Evolutionary conservation across 352 stramenopile species (phyloP).

Genomic region (Phytopythium boreale): DNA sequence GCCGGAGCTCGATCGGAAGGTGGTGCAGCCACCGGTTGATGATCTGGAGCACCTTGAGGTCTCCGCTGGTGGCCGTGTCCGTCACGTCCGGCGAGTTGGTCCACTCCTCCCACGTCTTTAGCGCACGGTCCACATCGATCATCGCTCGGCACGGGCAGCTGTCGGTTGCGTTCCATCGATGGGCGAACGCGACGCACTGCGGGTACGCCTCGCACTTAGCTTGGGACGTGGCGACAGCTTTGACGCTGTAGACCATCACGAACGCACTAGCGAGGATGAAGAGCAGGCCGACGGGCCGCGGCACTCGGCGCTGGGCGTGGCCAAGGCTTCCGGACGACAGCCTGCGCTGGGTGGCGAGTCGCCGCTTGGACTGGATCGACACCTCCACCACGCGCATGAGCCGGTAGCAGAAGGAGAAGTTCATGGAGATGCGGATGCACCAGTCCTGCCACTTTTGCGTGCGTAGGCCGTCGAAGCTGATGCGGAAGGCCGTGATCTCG

Average conservation of each 20-base stretch:
- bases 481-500: constrained; percentile 21
- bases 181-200: constrained; percentile 22
- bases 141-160: constrained; percentile 23
- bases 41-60: constrained; percentile 9
- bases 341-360: constrained; percentile 1
- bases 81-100: constrained; percentile 3
- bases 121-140: constrained; percentile 15
- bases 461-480: constrained; percentile 28
- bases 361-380: constrained; percentile 5
- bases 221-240: constrained; percentile 12
- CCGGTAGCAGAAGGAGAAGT: constrained; percentile 30
- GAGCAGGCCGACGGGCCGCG: constrained; percentile 7
- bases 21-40: constrained; percentile 5
- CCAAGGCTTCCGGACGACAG: not conserved
- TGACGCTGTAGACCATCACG: constrained; percentile 15
- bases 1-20: not conserved
- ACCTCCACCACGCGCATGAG: constrained; percentile 24
- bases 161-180: constrained; percentile 8
- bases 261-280: constrained; percentile 12
- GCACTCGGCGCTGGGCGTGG: constrained; percentile 5
- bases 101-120: constrained; percentile 14
- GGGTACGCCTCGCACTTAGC: constrained; percentile 10
- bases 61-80: not conserved
- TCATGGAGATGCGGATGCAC: constrained; percentile 25
- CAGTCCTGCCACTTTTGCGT: constrained; percentile 19